phyloP scores from a whole-genome alignment of 225 moss, liverwort and hornwort genomes.

The Straminergon stramineum region DNA sequence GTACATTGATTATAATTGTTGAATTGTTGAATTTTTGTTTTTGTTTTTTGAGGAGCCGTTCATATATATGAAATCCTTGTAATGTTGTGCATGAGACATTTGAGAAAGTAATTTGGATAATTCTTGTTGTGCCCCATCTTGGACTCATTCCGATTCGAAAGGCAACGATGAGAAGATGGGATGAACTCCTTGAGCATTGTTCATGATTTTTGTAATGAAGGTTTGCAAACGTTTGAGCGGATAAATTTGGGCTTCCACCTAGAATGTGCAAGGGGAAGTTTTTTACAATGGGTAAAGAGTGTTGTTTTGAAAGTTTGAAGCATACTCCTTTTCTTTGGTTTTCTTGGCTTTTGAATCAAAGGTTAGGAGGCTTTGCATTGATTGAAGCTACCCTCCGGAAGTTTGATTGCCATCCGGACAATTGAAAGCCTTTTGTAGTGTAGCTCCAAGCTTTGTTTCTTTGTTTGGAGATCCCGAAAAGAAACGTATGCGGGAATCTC shows the following conservation, averaged over 20 bases:
- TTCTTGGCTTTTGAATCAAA: not conserved
- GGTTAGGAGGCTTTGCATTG: not conserved
- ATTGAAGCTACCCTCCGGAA: fast-evolving
- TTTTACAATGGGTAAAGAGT: not conserved
- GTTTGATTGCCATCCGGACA: not conserved
- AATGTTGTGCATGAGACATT: not conserved
- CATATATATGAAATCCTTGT: not conserved
- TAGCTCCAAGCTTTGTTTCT: not conserved
- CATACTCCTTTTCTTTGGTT: not conserved
- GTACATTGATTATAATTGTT: fast-evolving
- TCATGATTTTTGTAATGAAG: not conserved
- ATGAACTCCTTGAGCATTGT: not conserved
- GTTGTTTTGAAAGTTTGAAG: not conserved
- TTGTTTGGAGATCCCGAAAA: not conserved
- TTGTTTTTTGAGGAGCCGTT: not conserved
- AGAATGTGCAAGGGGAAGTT: not conserved
- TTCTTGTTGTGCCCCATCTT: not conserved
- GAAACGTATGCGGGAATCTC: not conserved
- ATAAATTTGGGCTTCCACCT: not conserved
- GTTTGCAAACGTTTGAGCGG: not conserved
- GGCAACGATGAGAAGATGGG: not conserved
- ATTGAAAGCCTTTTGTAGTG: not conserved
- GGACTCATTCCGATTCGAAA: not conserved
- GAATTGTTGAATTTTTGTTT: not conserved
- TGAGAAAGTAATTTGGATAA: not conserved